Conservation (phyloP, 768 basidiomycete species). For the Boletus bicolor region DNA sequence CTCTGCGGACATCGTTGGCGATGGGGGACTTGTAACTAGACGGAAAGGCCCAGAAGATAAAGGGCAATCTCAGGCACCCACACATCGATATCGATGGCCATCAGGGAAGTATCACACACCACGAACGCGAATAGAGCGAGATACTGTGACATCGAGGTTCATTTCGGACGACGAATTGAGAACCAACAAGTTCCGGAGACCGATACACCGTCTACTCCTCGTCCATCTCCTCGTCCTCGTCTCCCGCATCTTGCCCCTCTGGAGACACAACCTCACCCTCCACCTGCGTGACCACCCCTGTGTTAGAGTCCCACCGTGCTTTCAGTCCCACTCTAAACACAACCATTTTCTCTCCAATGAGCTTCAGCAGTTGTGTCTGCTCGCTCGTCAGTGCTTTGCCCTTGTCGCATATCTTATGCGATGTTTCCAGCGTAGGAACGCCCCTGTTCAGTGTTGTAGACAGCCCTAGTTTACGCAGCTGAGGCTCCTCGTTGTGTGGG, state of each 20-base stretch:
- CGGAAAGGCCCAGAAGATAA: slow-evolving; percentile 51
- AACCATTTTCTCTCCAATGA: slow-evolving; percentile 88
- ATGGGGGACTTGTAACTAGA: slow-evolving; percentile 28
- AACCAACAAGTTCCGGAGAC: neutral
- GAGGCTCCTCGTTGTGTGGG: slow-evolving; percentile 97
- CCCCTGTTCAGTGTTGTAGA: slow-evolving; percentile 82
- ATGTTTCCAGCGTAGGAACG: slow-evolving; percentile 74
- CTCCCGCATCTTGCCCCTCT: slow-evolving; percentile 34
- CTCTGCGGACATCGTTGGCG: slow-evolving; percentile 33
- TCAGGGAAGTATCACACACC: neutral
- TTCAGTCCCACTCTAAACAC: slow-evolving; percentile 71
- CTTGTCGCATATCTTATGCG: slow-evolving; percentile 83
- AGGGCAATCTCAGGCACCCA: slow-evolving; percentile 41
- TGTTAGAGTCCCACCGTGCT: slow-evolving; percentile 68
- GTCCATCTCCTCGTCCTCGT: slow-evolving; percentile 48
- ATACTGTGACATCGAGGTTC: too few relatives aligned
- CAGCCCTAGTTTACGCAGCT: slow-evolving; percentile 88
- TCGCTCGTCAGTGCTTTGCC: slow-evolving; percentile 79
- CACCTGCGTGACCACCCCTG: slow-evolving; percentile 60
- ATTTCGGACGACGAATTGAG: too few relatives aligned
- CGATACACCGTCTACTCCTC: slow-evolving; percentile 36
- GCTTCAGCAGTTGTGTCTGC: slow-evolving; percentile 89
- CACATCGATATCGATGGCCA: slow-evolving; percentile 31
- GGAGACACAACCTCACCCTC: slow-evolving; percentile 42
- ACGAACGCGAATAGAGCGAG: neutral